Conservation (phyloP, 2,329 filamentous ascomycete genomes). For the Scopulariopsis brevicaulis region DNA sequence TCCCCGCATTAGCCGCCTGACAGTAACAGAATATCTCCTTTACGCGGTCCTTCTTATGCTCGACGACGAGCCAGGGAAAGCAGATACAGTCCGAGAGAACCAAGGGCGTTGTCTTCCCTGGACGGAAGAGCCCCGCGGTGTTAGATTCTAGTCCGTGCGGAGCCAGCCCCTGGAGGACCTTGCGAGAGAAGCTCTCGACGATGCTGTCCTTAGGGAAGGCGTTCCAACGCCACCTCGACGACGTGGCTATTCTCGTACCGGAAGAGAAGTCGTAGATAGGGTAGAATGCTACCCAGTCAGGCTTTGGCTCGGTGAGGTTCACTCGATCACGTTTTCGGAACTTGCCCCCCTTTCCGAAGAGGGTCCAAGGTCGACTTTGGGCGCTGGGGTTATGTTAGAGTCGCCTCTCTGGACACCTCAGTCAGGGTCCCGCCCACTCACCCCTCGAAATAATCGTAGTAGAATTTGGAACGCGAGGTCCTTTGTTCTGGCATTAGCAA, state of each 20-base stretch:
- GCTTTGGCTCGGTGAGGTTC: constrained; percentile 7
- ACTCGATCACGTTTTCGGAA: not conserved
- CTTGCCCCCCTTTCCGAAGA: not conserved
- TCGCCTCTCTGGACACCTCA: too few species aligned
- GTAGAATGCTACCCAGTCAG: constrained; percentile 9
- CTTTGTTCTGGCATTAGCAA: not conserved
- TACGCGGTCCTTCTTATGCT: constrained; percentile 8
- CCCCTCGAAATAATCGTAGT: constrained; percentile 1
- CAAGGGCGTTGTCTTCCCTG: constrained; percentile 1
- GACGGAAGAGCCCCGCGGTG: constrained; percentile 5
- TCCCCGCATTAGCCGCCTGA: constrained; percentile 7
- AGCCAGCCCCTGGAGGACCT: constrained; percentile 7
- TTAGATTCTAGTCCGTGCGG: constrained; percentile 7
- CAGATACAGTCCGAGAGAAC: constrained; percentile 8
- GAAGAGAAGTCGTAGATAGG: constrained; percentile 7
- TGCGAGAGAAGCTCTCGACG: constrained; percentile 8
- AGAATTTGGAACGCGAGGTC: not conserved
- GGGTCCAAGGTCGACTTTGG: not conserved
- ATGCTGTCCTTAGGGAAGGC: constrained; percentile 6
- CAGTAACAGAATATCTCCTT: constrained; percentile 5
- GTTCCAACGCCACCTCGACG: constrained; percentile 5
- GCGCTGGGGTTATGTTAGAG: too few species aligned
- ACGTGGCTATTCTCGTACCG: not conserved
- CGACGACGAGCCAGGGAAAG: constrained; percentile 10
- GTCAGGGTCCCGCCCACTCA: not conserved